Percentiles rank a stretch among this genome's conserved stretches.
Evolutionary conservation across 1,139 yeast species (phyloP).

Genomic region (Schwanniomyces etchellsii): DNA sequence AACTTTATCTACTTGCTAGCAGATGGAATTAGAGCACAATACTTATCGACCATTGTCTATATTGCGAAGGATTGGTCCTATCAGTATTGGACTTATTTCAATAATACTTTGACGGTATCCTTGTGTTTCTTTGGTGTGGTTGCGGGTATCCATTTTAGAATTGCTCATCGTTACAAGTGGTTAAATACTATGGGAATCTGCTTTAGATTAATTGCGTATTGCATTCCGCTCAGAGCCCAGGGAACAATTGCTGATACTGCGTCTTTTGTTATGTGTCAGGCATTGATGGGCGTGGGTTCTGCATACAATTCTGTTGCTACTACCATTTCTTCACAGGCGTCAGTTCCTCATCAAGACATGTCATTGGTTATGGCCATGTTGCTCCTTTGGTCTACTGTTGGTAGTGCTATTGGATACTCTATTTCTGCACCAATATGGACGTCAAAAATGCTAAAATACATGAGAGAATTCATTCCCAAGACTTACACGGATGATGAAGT

Average conservation of each 20-base stretch:
- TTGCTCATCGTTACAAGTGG: conserved; percentile 22
- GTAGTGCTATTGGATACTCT: conserved; percentile 38
- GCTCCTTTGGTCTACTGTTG: conserved; percentile 33
- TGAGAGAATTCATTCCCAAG: conserved; percentile 16
- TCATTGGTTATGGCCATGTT: conserved; percentile 38
- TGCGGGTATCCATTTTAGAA: conserved; percentile 20
- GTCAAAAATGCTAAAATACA: conserved; percentile 24
- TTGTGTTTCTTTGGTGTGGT: conserved; percentile 23
- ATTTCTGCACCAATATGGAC: conserved; percentile 46
- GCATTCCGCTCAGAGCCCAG: conserved; percentile 16
- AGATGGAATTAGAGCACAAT: conserved; percentile 8
- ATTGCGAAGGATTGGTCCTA: conserved; percentile 16
- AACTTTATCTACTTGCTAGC: conserved; percentile 22
- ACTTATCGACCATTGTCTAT: conserved; percentile 8
- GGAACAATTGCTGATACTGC: conserved; percentile 14
- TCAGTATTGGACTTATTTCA: conserved; percentile 23
- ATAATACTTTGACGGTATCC: conserved; percentile 23
- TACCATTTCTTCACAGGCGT: conserved; percentile 22
- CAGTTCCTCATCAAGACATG: conserved; percentile 41
- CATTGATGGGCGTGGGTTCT: conserved; percentile 26
- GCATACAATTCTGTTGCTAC: conserved; percentile 23
- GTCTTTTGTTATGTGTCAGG: conserved; percentile 14
- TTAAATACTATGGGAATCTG: conserved; percentile 20
- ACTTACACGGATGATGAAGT: conserved; percentile 6
- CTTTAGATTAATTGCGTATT: conserved; percentile 20